Base-by-base conservation (phyloP, 2,329 filamentous ascomycete genomes). In the Fusarium haematococcum region DNA sequence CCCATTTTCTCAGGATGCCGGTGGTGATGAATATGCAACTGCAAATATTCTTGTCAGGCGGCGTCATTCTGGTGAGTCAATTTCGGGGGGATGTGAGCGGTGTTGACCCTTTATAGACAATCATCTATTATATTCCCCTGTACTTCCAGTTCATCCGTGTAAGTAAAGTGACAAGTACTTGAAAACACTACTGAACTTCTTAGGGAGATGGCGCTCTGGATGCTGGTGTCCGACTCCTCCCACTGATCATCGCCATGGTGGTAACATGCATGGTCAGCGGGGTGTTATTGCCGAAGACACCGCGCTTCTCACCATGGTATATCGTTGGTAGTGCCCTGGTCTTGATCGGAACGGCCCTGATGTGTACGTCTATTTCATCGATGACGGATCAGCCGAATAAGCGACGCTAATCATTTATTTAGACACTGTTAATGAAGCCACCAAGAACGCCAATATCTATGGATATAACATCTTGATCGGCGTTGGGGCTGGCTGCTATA, bases 81-180 rank as follows among this genome's bases (percentile, higher is more conserved):
- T 5, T n/a, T n/a, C 18, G 18, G 9, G 4, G 16, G 4, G 9
- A n/a, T 39, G 16, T 10, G 37, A n/a, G 18, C 16, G 18, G 4
- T 39, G 8, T 10, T 39, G 37, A 39, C 37, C 16, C 6, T 39
- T 39, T n/a, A 39, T 54, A 63, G 60, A 48, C 60, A 25, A 52
- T 69, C 1, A 61, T 16, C n/a, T 89, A 88, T 75, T 88, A 85
- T 72, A 83, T 88, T 7, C 87, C 88, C 0, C 75, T 89, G 0
- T 86, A 82, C 75, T 89, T 89, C 75, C 84, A 87, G 70, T 89
- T 88, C 75, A 81, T 81, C 0, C 78, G 79, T 2, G 82, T 43
- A 43, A 39, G 61, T 41, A 6, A 6, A 37, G n/a, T n/a, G n/a
- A n/a, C n/a, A n/a, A n/a, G n/a, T n/a, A n/a, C n/a, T n/a, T n/a